Base-by-base conservation (phyloP, 352 stramenopile genomes). In the Phytopythium litorale region DNA sequence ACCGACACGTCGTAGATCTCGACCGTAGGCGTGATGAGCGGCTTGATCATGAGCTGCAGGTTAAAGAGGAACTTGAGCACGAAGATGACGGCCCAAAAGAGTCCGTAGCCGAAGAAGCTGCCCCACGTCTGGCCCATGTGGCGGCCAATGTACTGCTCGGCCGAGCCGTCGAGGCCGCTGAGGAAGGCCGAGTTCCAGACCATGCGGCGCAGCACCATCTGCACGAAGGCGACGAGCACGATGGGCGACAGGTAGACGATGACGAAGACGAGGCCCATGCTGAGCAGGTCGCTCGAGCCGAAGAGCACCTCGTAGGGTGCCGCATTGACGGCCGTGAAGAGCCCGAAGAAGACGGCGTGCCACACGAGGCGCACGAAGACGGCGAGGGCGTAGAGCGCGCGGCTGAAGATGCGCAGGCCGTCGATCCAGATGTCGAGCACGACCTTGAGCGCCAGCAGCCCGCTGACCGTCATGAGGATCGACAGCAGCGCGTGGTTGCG, bases 61-160 rank as follows among this genome's bases (percentile, higher is more conserved):
- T 97, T 98, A 69, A 99, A 99, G 53, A 94, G 85, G 33, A 99
- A 89, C 80, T 99, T 99, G 83, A 92, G 96, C 33, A 86, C 68
- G 62, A 96, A 94, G 67, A 94, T 79, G 33, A 96, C 50, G 12
- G 66, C 79, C 87, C 87, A 96, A 56, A 96, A 92, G 51, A 81
- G 60, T 13, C 78, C 83, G 60, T 94, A 94, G 35, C 66, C 65
- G 8, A 89, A 35, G 56, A 92, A 85, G 52, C 71, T 72, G 30
- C 79, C 74, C 83, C 78, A 96, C 28, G 49, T 75, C 67, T 92
- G 84, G 4, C 71, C 70, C 84, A 94, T 96, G 59, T 84, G 70
- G 58, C 85, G 87, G 2, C 85, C 87, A 62, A 96, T 83, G 66
- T 90, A 96, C 70, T 94, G 83, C 46, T 91, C 72, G 25, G 72